Base-by-base conservation (phyloP, 768 basidiomycete genomes). In the Russula ochroleuca region DNA sequence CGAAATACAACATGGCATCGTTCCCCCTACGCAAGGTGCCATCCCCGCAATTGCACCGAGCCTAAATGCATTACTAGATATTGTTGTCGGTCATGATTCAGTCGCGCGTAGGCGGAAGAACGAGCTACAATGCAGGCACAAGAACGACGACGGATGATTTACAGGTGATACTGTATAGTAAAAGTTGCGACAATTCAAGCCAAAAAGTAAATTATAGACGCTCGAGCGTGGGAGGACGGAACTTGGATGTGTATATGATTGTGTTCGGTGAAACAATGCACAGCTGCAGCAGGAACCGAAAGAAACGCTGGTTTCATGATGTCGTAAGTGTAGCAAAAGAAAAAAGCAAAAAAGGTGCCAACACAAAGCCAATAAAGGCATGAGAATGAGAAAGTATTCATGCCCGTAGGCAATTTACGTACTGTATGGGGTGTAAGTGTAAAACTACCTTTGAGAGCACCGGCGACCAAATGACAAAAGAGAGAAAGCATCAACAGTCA, bases 351-450 rank as follows among this genome's bases (percentile, higher is more conserved):
- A 47, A 21, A 14, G 28, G 54, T 8, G 35, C 14, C n/a, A 43
- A 51, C 13, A 10, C 19, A 53, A 63, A 33, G 31, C 47, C 33
- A 63, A 25, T 25, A 2, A 35, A 41, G 23, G 31, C 50, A 52
- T 57, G 57, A 45, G 41, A 31, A 51, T 47, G 54, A 40, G 43
- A 23, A 25, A 57, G 57, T 43, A 59, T 63, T 51, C 41, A 53
- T 58, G 57, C 41, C 31, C 10, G 33, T 38, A 28, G 37, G 51
- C 49, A 14, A 57, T 51, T 51, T 63, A 59, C 51, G 56, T 58
- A 63, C 50, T 58, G 62, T 63, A 63, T 58, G 51, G 43, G n/a
- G 51, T 58, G 63, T 64, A 54, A 59, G 45, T 59, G 57, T 47
- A 54, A 45, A 59, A 37, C 25, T 53, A 41, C 51, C 41, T 33